A percentile compares a stretch with the other conserved stretches of the same genome.
Evolutionary conservation across 495 filamentous ascomycete species (phyloP).

Genomic region (Aspergillus asperescens): DNA sequence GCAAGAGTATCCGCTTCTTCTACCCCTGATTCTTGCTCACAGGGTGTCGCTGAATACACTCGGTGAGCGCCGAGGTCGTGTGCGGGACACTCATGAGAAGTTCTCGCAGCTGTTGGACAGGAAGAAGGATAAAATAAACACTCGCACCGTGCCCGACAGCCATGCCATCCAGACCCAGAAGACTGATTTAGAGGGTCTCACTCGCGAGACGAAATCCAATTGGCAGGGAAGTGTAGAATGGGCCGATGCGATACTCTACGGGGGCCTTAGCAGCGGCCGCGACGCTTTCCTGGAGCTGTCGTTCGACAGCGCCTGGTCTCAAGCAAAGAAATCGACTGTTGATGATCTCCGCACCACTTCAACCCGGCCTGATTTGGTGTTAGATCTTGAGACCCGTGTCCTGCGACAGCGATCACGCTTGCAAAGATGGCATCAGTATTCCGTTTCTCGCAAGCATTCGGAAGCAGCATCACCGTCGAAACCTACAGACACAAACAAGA

Average conservation of each 20-base stretch:
- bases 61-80: conserved; percentile 34
- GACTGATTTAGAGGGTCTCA: conserved; percentile 29
- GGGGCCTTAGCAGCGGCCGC: conserved; percentile 51
- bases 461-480: conserved; percentile 6
- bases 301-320: conserved; percentile 63
- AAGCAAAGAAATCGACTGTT: conserved; percentile 50
- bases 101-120: conserved; percentile 55
- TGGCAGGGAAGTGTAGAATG: conserved; percentile 71
- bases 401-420: conserved; percentile 58
- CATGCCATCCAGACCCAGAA: conserved; percentile 29
- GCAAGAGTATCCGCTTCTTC: conserved; percentile 54
- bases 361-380: conserved; percentile 35
- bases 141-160: conserved; percentile 22
- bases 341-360: conserved; percentile 41
- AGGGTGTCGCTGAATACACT: conserved; percentile 53
- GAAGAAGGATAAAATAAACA: conserved; percentile 44
- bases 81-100: conserved; percentile 50
- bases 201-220: conserved; percentile 55
- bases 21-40: conserved; percentile 68
- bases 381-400: conserved; percentile 59
- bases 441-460: conserved; percentile 30
- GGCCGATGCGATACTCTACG: conserved; percentile 60
- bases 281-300: conserved; percentile 59
- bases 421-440: conserved; percentile 67
- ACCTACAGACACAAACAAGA: neutral